A percentile compares a stretch with the other conserved stretches of the same genome.
phyloP scores from a whole-genome alignment of 148 eudicot species.

The Heliosperma pusillum region DNA sequence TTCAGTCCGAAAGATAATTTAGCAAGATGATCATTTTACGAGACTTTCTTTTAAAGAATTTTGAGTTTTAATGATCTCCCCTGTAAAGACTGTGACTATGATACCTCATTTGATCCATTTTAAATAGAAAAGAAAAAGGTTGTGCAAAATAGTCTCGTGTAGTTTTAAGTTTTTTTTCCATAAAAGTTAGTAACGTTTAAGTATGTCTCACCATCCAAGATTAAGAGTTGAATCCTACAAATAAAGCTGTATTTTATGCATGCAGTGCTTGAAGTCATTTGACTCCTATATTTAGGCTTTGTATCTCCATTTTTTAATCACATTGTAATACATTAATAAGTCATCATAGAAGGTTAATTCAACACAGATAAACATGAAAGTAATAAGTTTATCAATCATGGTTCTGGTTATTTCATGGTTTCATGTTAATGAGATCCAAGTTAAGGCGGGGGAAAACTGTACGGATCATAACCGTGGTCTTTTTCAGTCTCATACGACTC shows the following conservation, averaged over 20 bases:
- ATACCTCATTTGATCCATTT: not conserved
- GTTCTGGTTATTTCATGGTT: slow-evolving; percentile 3
- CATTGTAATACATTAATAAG: not conserved
- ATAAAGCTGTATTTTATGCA: not conserved
- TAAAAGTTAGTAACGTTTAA: not conserved
- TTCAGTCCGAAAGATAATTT: not conserved
- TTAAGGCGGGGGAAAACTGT: slow-evolving; percentile 12
- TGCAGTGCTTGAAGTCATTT: slow-evolving; percentile 1
- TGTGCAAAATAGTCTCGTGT: not conserved
- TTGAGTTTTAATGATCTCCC: not conserved
- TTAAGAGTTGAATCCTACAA: not conserved
- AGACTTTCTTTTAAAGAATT: not conserved
- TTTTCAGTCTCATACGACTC: slow-evolving; percentile 21
- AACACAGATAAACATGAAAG: slow-evolving; percentile 3
- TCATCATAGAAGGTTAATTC: not conserved
- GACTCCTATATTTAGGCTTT: not conserved
- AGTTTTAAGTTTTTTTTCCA: not conserved
- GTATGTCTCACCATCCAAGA: not conserved
- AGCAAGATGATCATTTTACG: not conserved
- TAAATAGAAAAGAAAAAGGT: too few species aligned
- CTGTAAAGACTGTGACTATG: not conserved
- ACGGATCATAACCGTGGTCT: slow-evolving; percentile 20
- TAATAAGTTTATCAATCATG: not conserved
- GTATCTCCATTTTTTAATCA: not conserved
- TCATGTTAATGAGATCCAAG: slow-evolving; percentile 1